These are phyloP conservation scores for Auricularia heimuer DNA, from an alignment of 768 basidiomycete genomes.

Conservation along the genomic window DNA sequence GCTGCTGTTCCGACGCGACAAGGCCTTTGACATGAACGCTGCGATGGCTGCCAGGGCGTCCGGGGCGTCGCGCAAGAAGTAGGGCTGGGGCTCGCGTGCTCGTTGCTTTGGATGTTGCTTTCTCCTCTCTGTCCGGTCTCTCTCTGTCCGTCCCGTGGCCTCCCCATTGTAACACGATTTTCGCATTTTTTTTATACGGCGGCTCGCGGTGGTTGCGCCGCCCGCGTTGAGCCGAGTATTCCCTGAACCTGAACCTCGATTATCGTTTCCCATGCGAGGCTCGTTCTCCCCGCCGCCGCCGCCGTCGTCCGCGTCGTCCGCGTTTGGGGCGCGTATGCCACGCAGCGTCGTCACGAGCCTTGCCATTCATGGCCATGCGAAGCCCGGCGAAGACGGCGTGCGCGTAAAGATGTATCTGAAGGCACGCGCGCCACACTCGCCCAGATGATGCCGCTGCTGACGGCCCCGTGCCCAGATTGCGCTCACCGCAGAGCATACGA, in stretches of 20 bases:
- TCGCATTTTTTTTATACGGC: not conserved
- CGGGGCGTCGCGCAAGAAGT: not conserved
- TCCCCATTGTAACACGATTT: not conserved
- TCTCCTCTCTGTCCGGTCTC: not conserved
- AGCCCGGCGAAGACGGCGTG: not conserved
- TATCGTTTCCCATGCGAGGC: not conserved
- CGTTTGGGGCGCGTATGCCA: not conserved
- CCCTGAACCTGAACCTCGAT: no score
- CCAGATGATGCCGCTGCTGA: not conserved
- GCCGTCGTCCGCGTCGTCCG: not conserved
- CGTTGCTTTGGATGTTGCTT: not conserved
- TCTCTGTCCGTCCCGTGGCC: not conserved
- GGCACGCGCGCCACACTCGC: not conserved
- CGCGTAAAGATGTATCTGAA: not conserved
- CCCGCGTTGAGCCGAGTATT: no score
- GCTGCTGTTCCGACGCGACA: constrained; percentile 78
- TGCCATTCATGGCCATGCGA: not conserved
- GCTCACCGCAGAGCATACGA: not conserved
- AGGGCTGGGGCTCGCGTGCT: not conserved
- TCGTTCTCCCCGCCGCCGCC: not conserved
- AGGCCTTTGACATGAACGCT: constrained; percentile 40
- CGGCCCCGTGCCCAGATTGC: not conserved
- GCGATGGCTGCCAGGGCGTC: constrained; percentile 8
- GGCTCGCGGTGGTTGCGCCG: no score
- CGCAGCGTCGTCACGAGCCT: not conserved